Evolutionary conservation across 1,284 basidiomycete genomes (phyloP), one percentile per base, ranked within the genome.

Genomic region (Pulchroboletus neoregius): DNA sequence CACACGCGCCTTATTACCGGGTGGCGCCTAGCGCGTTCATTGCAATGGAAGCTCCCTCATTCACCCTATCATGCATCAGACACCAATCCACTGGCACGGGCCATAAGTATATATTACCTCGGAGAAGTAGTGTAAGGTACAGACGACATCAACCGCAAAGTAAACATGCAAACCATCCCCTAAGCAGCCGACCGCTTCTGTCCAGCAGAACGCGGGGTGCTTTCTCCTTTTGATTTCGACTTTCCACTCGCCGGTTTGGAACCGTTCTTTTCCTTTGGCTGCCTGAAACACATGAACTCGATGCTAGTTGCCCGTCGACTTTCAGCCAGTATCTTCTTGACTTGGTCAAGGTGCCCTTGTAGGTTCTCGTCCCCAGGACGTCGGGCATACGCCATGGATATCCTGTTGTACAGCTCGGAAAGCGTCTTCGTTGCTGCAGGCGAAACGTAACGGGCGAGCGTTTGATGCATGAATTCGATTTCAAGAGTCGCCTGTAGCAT

Each of bases 401-500:
- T 97, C 58, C 87, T 91, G 62, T 88, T 90, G 72, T 99, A 99
- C 30, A 98, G 79, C 49, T 94, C 85, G 34, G 91, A 89, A 22
- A 99, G 77, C 36, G 82, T 88, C 60, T 82, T 80, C 44, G 90
- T 88, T 5, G 95, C 91, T 5, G 77, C 63, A 0, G 84, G 73
- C 4, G 89, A 89, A 37, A 98, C 87, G 66, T 94, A 95, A 51
- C 87, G 84, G 24, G 86, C 81, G 32, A 99, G 75, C 5, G 91
- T 94, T 70, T 98, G 95, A 68, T 99, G 94, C 70, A 98, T 83
- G 71, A 98, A 99, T 69, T 99, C 96, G 57, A 98, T 97, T 69
- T 99, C 96, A 24, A 99, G 81, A 2, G 96, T 99, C 2, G 96
- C 95, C 87, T 96, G 58, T 20, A 0, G 13, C n/a, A 12, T 40